Evolutionary conservation across 176 grass and related monocot species (phyloP).

Genomic region (Lolium multiflorum): DNA sequence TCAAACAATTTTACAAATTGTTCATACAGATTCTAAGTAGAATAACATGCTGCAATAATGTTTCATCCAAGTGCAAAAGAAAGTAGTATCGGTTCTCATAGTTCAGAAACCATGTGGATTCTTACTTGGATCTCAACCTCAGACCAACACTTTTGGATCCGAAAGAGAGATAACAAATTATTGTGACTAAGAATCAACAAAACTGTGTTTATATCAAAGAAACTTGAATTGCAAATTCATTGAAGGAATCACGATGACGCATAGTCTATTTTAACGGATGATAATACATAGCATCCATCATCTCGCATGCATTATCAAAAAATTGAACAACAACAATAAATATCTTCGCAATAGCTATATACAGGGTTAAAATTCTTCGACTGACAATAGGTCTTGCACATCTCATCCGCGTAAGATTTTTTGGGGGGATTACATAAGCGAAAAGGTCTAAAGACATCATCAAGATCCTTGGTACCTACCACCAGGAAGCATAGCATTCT

Average conservation of each 20-base stretch:
- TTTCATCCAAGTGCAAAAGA: not conserved
- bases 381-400: not conserved
- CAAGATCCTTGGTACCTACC: not conserved
- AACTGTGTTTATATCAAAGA: not conserved
- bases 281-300: not conserved
- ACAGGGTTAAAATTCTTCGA: not conserved
- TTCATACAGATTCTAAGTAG: too few relatives aligned
- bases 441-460: not conserved
- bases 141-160: not conserved
- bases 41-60: not conserved
- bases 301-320: not conserved
- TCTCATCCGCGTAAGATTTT: not conserved
- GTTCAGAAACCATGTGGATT: not conserved
- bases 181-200: not conserved
- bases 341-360: not conserved
- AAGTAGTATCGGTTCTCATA: not conserved
- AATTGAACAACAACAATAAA: not conserved
- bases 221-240: not conserved
- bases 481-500: not conserved
- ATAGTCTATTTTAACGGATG: not conserved
- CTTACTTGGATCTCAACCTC: not conserved
- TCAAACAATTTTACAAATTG: too few relatives aligned
- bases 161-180: not conserved
- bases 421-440: not conserved
- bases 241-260: not conserved